Conservation (phyloP, 306 rosid genomes). For the Mimosa bimucronata region DNA sequence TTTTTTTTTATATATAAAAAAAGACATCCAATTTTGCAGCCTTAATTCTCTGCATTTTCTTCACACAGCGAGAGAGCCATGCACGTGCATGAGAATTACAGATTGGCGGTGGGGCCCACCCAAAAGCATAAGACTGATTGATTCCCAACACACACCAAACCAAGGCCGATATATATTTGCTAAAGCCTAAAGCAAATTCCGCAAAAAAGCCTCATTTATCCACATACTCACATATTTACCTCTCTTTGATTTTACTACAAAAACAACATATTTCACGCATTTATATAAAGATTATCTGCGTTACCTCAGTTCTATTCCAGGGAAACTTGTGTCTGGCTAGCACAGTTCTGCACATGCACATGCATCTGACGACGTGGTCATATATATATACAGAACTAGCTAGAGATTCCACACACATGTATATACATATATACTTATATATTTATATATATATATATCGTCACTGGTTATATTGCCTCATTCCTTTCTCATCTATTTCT, state of each 20-base stretch:
- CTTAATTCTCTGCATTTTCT: background rate
- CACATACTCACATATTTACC: background rate
- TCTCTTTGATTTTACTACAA: background rate
- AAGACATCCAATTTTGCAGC: conserved; percentile 2
- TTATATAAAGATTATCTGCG: background rate
- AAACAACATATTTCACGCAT: background rate
- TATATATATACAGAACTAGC: conserved; percentile 2
- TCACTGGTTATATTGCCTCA: background rate
- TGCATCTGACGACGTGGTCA: conserved; percentile 6
- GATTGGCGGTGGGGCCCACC: background rate
- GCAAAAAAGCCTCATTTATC: background rate
- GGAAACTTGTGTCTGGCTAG: background rate
- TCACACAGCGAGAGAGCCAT: conserved; percentile 35
- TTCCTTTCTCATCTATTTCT: background rate
- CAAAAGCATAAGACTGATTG: background rate
- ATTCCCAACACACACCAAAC: conserved; percentile 28
- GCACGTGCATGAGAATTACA: conserved; percentile 63
- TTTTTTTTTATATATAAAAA: too few relatives aligned
- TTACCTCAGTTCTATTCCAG: background rate
- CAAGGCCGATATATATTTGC: background rate
- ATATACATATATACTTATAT: background rate
- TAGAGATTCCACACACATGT: background rate
- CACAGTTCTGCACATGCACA: background rate
- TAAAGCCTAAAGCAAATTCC: background rate
- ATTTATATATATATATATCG: background rate